Evolutionary conservation across 1,284 basidiomycete genomes (phyloP).

Genomic region (Schizophyllum amplum): DNA sequence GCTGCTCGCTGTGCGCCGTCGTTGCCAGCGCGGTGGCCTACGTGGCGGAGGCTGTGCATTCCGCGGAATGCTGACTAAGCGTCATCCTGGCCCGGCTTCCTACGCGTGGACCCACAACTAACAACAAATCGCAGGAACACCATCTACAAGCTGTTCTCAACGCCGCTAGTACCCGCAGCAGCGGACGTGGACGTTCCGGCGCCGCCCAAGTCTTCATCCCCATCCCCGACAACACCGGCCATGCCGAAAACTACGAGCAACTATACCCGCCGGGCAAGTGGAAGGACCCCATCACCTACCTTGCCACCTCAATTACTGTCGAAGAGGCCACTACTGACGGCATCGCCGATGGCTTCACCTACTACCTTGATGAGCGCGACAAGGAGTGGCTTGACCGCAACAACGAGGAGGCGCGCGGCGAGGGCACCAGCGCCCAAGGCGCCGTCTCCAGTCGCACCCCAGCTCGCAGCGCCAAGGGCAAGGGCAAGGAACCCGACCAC

Average conservation of each 20-base stretch:
- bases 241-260: slow-evolving; percentile 67
- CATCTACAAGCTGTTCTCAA: slow-evolving; percentile 84
- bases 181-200: slow-evolving; percentile 21
- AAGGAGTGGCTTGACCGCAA: slow-evolving; percentile 90
- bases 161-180: slow-evolving; percentile 57
- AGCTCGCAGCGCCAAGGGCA: slow-evolving; percentile 63
- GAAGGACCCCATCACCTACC: slow-evolving; percentile 74
- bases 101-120: slow-evolving; percentile 1
- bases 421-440: slow-evolving; percentile 75
- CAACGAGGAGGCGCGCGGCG: slow-evolving; percentile 83
- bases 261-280: slow-evolving; percentile 67
- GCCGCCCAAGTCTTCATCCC: slow-evolving; percentile 71
- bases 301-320: slow-evolving; percentile 82
- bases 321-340: slow-evolving; percentile 65
- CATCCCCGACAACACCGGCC: slow-evolving; percentile 82
- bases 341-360: slow-evolving; percentile 66
- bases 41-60: slow-evolving; percentile 41
- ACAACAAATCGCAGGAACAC: slow-evolving; percentile 63
- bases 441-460: slow-evolving; percentile 47
- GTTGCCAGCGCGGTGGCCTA: slow-evolving; percentile 23
- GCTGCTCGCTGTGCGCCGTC: slow-evolving; percentile 28
- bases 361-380: slow-evolving; percentile 96
- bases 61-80: slow-evolving; percentile 59
- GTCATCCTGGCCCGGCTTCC: no score
- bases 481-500: slow-evolving; percentile 69